phyloP scores from a whole-genome alignment of 441 rosid genomes.

The Caryocar brasiliense region DNA sequence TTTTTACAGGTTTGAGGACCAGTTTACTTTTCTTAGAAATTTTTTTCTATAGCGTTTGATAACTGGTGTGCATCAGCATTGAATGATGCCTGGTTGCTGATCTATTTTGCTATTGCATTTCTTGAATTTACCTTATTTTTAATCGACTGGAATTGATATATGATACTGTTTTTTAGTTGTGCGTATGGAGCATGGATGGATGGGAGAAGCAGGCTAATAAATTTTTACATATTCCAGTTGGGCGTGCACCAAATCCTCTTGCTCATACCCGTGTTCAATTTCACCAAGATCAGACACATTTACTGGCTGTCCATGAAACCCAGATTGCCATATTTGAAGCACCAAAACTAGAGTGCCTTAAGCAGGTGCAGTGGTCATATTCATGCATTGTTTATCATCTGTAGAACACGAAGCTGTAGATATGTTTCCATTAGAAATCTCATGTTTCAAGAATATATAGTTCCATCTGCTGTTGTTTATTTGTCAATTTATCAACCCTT shows the following conservation, averaged over 20 bases:
- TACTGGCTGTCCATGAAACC: constrained; percentile 37
- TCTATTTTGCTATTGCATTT: too few species aligned
- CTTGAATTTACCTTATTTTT: not conserved
- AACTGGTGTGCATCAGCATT: too few species aligned
- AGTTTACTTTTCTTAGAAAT: too few species aligned
- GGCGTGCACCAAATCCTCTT: constrained; percentile 17
- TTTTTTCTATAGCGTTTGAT: too few species aligned
- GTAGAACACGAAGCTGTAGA: too few species aligned
- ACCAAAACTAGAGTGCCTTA: constrained; percentile 28
- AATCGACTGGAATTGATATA: too few species aligned
- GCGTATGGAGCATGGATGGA: constrained; percentile 39
- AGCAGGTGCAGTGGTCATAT: constrained; percentile 30
- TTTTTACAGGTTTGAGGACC: too few species aligned
- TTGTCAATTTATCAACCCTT: not conserved
- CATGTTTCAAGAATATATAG: too few species aligned
- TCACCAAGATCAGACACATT: constrained; percentile 41
- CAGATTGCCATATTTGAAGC: constrained; percentile 43
- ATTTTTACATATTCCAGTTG: constrained; percentile 34
- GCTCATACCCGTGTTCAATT: constrained; percentile 48
- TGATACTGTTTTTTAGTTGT: constrained; percentile 30
- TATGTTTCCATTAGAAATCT: too few species aligned
- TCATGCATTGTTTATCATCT: too few species aligned
- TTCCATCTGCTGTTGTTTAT: too few species aligned
- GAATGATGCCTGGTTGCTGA: too few species aligned
- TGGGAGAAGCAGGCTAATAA: constrained; percentile 39